A percentile compares a stretch with the other conserved stretches of the same genome.
These are phyloP conservation scores for Endocalyx cinctus DNA, from an alignment of 2,329 filamentous ascomycete genomes.

Conservation along the genomic window DNA sequence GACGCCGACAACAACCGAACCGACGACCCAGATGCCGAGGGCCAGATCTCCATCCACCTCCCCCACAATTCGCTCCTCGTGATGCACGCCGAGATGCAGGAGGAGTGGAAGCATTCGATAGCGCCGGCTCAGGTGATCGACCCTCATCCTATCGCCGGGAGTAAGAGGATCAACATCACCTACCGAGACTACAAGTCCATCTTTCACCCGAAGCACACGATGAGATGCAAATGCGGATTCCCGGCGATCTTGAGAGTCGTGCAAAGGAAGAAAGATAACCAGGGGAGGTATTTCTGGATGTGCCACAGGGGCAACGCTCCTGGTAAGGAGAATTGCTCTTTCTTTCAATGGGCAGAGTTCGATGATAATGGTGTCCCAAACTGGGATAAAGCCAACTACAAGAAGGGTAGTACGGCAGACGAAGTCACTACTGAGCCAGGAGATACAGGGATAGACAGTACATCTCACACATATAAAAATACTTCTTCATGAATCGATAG, in stretches of 20 bases:
- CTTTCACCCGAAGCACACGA: conserved; percentile 74
- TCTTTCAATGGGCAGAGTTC: conserved; percentile 83
- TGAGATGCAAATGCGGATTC: conserved; percentile 70
- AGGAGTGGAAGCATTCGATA: conserved; percentile 92
- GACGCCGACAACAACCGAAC: conserved; percentile 37
- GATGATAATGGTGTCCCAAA: conserved; percentile 79
- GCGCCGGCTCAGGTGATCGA: conserved; percentile 70
- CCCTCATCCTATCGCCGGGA: conserved; percentile 77
- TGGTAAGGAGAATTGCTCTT: conserved; percentile 64
- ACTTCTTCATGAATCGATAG: no score
- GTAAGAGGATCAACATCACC: conserved; percentile 84
- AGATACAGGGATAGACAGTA: no score
- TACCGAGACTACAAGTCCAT: conserved; percentile 80
- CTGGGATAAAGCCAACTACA: conserved; percentile 40
- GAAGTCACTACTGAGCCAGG: neutral
- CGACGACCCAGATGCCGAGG: conserved; percentile 59
- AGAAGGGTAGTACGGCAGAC: conserved; percentile 5
- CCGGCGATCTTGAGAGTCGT: conserved; percentile 70
- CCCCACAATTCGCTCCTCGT: conserved; percentile 90
- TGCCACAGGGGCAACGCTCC: conserved; percentile 74
- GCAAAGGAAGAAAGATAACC: conserved; percentile 70
- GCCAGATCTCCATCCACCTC: conserved; percentile 87
- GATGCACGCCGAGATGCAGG: conserved; percentile 98
- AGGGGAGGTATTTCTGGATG: conserved; percentile 89
- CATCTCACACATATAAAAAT: no score